Evolutionary conservation across 352 stramenopile genomes (phyloP), one percentile per base, ranked within the genome.

Genomic region (Phytophthora sp.): DNA sequence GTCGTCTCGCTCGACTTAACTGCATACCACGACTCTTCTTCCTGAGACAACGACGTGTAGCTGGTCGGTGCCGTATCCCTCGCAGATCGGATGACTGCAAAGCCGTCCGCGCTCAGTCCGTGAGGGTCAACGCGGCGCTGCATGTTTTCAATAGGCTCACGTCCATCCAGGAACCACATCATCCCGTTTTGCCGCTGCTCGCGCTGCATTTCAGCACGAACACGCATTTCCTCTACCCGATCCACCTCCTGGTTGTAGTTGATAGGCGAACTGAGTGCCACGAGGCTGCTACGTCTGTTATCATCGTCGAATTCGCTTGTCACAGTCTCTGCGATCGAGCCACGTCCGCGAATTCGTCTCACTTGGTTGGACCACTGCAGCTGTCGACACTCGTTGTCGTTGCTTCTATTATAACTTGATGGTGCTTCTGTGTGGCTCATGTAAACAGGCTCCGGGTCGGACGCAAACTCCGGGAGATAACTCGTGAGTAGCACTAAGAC

Each of bases 401-500:
- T 33, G 15, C 24, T 56, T 12, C 39, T 39, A 27, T 42, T 51
- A 24, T 51, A 57, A 38, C 36, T 63, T 29, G 15, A 4, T 5
- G 30, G 52, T 47, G 18, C 23, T 33, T 54, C 53, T 57, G 23
- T 23, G 26, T 13, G 53, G 20, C 50, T 59, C 24, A 73, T 68
- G 36, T 52, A 65, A 21, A 69, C 33, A 20, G 69, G 57, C 27
- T 82, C 67, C 4, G 45, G 46, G 6, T 73, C 70, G 18, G 69
- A 70, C 8, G 39, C 58, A 47, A 81, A 89, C 54, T 88, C 72
- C 0, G 78, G 77, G n/a, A 91, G 54, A 47, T 74, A 90, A 58
- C 69, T 93, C 41, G 82, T 93, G 39, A 93, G 71, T 27, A 93
- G 57, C 31, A 90, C 82, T 12, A 93, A 69, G 7, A 93, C 69